Percentiles rank a stretch among this genome's conserved stretches.
Evolutionary conservation across 768 basidiomycete genomes (phyloP).

Genomic region (Auriscalpium orientale): DNA sequence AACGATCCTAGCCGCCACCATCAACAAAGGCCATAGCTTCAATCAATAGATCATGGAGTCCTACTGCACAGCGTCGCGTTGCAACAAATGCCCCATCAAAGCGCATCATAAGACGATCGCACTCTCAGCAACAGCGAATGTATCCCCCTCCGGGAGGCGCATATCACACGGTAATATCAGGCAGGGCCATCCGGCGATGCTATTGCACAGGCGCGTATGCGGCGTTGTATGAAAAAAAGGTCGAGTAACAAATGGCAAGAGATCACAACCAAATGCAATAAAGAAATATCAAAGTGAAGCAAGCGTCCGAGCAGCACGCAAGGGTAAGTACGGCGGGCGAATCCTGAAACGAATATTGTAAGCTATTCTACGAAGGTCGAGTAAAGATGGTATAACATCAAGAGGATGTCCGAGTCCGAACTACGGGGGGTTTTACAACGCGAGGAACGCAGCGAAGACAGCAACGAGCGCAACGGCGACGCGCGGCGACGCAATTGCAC

Average conservation of each 20-base stretch:
- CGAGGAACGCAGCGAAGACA: conserved; percentile 35
- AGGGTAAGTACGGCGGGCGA: not conserved
- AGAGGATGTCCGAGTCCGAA: not conserved
- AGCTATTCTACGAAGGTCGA: not conserved
- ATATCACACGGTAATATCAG: no score
- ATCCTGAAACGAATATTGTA: conserved; percentile 3
- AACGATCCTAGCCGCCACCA: no score
- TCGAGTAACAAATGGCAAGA: not conserved
- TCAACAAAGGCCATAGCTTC: no score
- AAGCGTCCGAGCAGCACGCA: conserved; percentile 6
- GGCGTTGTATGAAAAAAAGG: conserved; percentile 1
- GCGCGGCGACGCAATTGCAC: conserved; percentile 39
- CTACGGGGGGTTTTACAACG: conserved; percentile 28
- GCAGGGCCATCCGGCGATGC: not conserved
- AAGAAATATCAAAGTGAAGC: not conserved
- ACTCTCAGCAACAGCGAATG: no score
- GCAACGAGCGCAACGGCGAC: conserved; percentile 42
- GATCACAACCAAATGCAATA: conserved; percentile 10
- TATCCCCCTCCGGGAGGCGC: no score
- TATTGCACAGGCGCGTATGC: not conserved
- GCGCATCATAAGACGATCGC: no score
- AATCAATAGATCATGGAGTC: no score
- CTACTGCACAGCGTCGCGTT: no score
- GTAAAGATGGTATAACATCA: not conserved
- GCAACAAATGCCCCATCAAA: no score